Conservation (phyloP, 2,329 filamentous ascomycete genomes). For the Trichophyton schoenleinii region DNA sequence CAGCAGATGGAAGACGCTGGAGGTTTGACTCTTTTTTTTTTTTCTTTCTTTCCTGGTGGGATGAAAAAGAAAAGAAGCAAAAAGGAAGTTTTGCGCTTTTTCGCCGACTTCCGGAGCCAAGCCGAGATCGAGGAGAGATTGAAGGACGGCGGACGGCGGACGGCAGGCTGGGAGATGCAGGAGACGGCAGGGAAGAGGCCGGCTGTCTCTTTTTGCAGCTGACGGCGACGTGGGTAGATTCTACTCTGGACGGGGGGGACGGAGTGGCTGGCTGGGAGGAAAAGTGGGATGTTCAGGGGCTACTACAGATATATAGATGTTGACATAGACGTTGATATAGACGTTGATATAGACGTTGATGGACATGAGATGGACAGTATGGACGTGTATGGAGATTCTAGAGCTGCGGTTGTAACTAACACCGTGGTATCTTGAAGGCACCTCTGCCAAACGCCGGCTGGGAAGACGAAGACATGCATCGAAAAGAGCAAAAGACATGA, state of each 20-base stretch:
- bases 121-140: not conserved
- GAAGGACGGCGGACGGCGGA: too few relatives aligned
- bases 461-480: not conserved
- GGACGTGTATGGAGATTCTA: not conserved
- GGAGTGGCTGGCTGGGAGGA: too few relatives aligned
- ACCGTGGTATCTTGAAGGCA: not conserved
- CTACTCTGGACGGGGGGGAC: too few relatives aligned
- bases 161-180: not conserved
- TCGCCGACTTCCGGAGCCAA: not conserved
- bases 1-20: too few relatives aligned
- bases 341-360: not conserved
- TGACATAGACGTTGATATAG: not conserved
- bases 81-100: not conserved
- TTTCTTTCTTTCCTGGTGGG: not conserved
- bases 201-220: too few relatives aligned
- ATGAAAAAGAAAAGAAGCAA: not conserved
- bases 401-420: not conserved
- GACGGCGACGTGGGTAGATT: too few relatives aligned
- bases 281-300: too few relatives aligned
- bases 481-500: not conserved
- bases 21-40: not conserved
- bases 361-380: not conserved
- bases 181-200: too few relatives aligned
- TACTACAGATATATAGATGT: too few relatives aligned
- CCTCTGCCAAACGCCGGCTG: not conserved